Evolutionary conservation across 2,329 filamentous ascomycete species (phyloP), one percentile per base, ranked within the genome.

Genomic region (Clarireedia homoeocarpa): DNA sequence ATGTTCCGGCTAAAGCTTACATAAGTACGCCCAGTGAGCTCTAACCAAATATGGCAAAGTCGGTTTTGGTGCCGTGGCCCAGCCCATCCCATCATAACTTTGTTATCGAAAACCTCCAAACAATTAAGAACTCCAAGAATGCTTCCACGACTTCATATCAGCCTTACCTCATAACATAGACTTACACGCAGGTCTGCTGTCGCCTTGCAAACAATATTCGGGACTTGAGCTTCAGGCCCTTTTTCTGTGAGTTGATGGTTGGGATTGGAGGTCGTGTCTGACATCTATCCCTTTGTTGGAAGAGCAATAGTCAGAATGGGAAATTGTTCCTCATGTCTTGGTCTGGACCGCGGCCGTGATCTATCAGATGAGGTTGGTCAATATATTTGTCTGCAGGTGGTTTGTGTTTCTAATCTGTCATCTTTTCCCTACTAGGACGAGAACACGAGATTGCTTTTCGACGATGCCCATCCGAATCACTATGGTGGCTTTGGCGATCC

Each of bases 401-500:
- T 12, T 34, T 9, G 9, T 34, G 10, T 14, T 30, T 34, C 39
- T 24, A 24, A 20, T 45, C 20, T 46, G 36, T 17, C 51, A 50
- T 9, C 23, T 27, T 44, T 49, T 36, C 30, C 38, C 39, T 58
- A 24, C 27, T 48, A 70, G 67, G 66, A 67, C 52, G 67, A 70
- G 44, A 63, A 62, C 55, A 77, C 76, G 15, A 75, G 81, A 39
- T 73, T 83, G 20, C 74, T 86, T 26, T 83, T 83, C 66, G 82
- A 84, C 61, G 83, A 85, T 56, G 73, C 77, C 38, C 79, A 79
- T 63, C 74, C 74, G 56, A 72, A 80, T 63, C 77, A 83, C 56
- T 86, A 86, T 60, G 82, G 82, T 48, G 84, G 81, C 67, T 85
- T 86, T 61, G 77, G 75, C 56, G 80, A 85, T 44, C 74, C 79